Evolutionary conservation across 306 rosid genomes (phyloP), one percentile per base, ranked within the genome.

Genomic region (Cicer pinnatifidum): DNA sequence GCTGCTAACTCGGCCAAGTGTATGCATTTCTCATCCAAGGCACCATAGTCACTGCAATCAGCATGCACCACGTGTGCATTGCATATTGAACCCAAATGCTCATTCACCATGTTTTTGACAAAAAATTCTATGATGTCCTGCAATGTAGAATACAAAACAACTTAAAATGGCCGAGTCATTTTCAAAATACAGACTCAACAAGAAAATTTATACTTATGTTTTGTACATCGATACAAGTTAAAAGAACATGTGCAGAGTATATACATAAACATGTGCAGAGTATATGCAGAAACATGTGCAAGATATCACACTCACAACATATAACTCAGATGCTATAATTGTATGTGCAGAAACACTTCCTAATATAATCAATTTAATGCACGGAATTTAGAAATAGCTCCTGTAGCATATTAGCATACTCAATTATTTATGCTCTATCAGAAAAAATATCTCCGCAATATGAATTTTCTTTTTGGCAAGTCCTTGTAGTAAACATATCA

Each of bases 51-150:
- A 59, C 96, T 91, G 57, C 16, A 43, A 84, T 93, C 98, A 71
- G 96, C 97, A 82, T 91, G 97, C 58, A 93, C 98, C 84, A 91
- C 98, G 85, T 91, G 98, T 1, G 96, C 93, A 82, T 89, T 88
- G 87, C 98, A 91, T 73, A 91, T 91, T 47, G 88, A 20, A 69
- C 97, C 97, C 65, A 93, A 80, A 64, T 71, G 72, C 83, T 93
- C 98, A 63, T 83, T 91, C 43, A 79, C 88, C 91, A 91, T 89
- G 82, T 91, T 89, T 85, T 4, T 88, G 23, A 67, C 88, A 75
- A 84, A 91, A 79, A 93, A 93, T 0, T 89, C 90, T 12, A 83
- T 76, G 12, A 93, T 82, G 71, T 91, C 91, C 96, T 91, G 91
- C 63, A 81, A 64, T 63, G 75, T 72, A 52, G 15, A 84, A 84